Base-by-base conservation (phyloP, 805 yeast species). In the Sugiyamaella qingdaonensis region DNA sequence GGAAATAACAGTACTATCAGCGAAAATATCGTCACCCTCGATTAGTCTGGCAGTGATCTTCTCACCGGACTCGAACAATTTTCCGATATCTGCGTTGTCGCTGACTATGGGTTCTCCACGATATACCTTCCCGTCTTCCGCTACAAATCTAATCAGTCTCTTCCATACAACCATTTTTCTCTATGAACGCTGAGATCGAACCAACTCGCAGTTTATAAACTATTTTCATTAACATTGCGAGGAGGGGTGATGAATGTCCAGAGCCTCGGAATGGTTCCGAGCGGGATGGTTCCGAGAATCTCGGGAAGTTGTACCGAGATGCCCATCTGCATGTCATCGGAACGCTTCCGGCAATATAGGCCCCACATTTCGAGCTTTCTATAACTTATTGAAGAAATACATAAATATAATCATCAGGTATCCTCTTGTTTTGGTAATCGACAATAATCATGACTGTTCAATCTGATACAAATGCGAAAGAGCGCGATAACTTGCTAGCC, bases 51-150 rank as follows among this genome's bases (percentile, higher is more conserved):
- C 59, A 11, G 10, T 27, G 19, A 56, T 27, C 14, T 42, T 39
- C 27, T 32, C 35, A 11, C 53, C 55, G 4, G 41, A 31, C 39
- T 14, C 31, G n/a, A n/a, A 31, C 18, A 49, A 43, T 18, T 43
- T 21, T 7, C 56, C 56, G 16, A 53, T 2, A 29, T 53, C 56
- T 5, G 4, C 46, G 34, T 31, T 18, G 11, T 48, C 57, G 10
- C 68, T 61, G 10, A 75, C 63, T 44, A 76, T 69, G 4, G 81
- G 80, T 52, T 79, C 81, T 8, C 84, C 84, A 32, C 68, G 67
- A 60, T 75, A 72, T 13, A 64, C 66, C 50, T 66, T 61, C 18
- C 76, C 78, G 57, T 78, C 79, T 4, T 65, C 54, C n/a, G 78
- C 72, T 11, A 74, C 65, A 60, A 79, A 79, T 57, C 84, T 63